A percentile compares a stretch with the other conserved stretches of the same genome.
phyloP scores from a whole-genome alignment of 2,329 filamentous ascomycete species.

The Calonectria honghensis region DNA sequence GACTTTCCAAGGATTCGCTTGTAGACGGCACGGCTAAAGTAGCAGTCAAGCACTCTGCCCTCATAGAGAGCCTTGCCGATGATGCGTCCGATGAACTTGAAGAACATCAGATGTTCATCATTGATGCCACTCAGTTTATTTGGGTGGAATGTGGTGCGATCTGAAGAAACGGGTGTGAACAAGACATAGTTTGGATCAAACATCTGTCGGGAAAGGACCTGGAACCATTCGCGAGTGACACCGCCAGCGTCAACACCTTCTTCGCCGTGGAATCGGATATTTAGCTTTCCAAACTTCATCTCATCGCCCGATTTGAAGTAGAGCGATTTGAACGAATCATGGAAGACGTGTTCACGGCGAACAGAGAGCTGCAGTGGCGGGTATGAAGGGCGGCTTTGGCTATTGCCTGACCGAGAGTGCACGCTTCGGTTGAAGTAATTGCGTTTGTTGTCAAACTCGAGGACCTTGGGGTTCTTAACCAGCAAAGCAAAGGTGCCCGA shows the following conservation, averaged over 20 bases:
- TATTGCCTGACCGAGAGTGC: slow-evolving; percentile 80
- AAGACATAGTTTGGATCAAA: slow-evolving; percentile 98
- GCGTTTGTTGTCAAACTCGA: slow-evolving; percentile 99
- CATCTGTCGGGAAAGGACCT: slow-evolving; percentile 97
- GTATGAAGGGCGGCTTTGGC: slow-evolving; percentile 81
- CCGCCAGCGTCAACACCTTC: slow-evolving; percentile 98
- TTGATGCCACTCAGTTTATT: slow-evolving; percentile 97
- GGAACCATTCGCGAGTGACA: slow-evolving; percentile 99
- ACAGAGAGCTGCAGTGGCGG: slow-evolving; percentile 89
- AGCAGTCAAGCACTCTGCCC: slow-evolving; percentile 95
- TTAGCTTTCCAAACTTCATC: slow-evolving; percentile 99
- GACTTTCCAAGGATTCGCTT: slow-evolving; percentile 96
- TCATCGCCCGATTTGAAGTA: slow-evolving; percentile 98
- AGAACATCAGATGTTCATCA: slow-evolving; percentile 96
- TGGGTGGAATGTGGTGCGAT: slow-evolving; percentile 98
- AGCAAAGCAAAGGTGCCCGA: slow-evolving; percentile 96
- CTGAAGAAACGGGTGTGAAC: slow-evolving; percentile 96
- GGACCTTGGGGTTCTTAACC: slow-evolving; percentile 98
- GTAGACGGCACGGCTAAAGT: slow-evolving; percentile 99
- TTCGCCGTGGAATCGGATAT: slow-evolving; percentile 97
- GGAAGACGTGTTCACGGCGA: slow-evolving; percentile 95
- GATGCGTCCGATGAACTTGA: slow-evolving; percentile 99
- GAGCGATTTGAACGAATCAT: slow-evolving; percentile 98
- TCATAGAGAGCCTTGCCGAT: slow-evolving; percentile 99
- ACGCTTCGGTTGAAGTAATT: slow-evolving; percentile 98